Evolutionary conservation across 306 rosid genomes (phyloP).

Genomic region (Dalbergia cochinchinensis): DNA sequence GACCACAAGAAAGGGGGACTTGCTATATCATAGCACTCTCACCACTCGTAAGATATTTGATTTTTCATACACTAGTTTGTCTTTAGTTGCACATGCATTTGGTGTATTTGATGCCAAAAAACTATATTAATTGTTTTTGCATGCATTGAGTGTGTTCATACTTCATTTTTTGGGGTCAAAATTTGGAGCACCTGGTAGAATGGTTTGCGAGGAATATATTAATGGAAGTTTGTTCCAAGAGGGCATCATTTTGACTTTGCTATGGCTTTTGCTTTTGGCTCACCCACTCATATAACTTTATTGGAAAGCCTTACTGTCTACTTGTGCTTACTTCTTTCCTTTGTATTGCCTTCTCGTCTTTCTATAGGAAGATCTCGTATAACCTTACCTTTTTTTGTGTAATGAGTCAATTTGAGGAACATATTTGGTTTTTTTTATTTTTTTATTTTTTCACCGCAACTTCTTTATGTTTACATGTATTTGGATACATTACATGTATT

Average conservation of each 20-base stretch:
- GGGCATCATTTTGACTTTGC: slow-evolving; percentile 8
- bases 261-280: slow-evolving; percentile 12
- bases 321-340: neutral
- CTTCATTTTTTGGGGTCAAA: neutral
- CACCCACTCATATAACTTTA: slow-evolving; percentile 5
- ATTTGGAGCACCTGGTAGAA: neutral
- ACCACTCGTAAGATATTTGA: neutral
- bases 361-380: neutral
- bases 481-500: slow-evolving; percentile 7
- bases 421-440: slow-evolving; percentile 3
- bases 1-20: neutral
- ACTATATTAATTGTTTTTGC: neutral
- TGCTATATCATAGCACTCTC: neutral
- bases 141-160: neutral
- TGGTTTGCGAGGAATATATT: slow-evolving; percentile 1
- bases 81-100: neutral
- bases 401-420: slow-evolving; percentile 29
- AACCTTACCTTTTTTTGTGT: neutral
- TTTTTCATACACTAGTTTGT: neutral
- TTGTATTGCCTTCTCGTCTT: neutral
- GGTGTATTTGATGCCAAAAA: neutral
- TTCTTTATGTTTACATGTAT: slow-evolving; percentile 10
- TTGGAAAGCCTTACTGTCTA: neutral
- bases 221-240: slow-evolving; percentile 6
- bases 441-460: neutral